A percentile compares a stretch with the other conserved stretches of the same genome.
Evolutionary conservation across 768 basidiomycete genomes (phyloP).

Genomic region (Naganishia antarctica): DNA sequence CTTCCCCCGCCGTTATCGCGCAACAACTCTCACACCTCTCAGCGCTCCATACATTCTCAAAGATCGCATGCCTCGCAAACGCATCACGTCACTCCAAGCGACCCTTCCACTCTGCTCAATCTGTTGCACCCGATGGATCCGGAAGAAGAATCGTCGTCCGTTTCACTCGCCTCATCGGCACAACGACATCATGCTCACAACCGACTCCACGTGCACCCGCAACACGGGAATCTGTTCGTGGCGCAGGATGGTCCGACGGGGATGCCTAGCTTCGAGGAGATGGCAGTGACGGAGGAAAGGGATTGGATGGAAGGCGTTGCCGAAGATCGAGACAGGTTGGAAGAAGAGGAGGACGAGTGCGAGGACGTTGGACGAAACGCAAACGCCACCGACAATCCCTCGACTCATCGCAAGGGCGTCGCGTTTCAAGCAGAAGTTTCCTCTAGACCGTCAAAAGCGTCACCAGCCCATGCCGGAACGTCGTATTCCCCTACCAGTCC

Average conservation of each 20-base stretch:
- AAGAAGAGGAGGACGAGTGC: neutral
- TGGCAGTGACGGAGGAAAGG: constrained; percentile 14
- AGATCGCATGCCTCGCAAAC: constrained; percentile 18
- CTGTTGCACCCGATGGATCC: neutral
- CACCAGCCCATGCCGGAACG: neutral
- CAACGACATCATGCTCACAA: neutral
- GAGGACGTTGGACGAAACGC: neutral
- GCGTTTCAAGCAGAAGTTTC: constrained; percentile 4
- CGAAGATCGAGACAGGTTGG: constrained; percentile 8
- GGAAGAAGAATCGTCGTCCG: neutral
- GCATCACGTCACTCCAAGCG: constrained; percentile 11
- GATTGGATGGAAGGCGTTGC: constrained; percentile 21
- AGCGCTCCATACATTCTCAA: constrained; percentile 14
- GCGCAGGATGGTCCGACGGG: constrained; percentile 5
- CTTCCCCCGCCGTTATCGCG: constrained; percentile 11
- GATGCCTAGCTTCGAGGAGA: constrained; percentile 11
- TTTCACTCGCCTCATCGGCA: no score
- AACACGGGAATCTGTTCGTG: constrained; percentile 20
- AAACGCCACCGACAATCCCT: no score
- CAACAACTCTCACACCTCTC: constrained; percentile 8
- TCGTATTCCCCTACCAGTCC: no score
- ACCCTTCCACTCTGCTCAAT: neutral
- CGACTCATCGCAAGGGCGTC: neutral
- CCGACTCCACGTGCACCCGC: constrained; percentile 14
- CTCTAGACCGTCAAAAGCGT: neutral